Conservation (phyloP, 495 filamentous ascomycete species). For the Trypethelium eluteriae region DNA sequence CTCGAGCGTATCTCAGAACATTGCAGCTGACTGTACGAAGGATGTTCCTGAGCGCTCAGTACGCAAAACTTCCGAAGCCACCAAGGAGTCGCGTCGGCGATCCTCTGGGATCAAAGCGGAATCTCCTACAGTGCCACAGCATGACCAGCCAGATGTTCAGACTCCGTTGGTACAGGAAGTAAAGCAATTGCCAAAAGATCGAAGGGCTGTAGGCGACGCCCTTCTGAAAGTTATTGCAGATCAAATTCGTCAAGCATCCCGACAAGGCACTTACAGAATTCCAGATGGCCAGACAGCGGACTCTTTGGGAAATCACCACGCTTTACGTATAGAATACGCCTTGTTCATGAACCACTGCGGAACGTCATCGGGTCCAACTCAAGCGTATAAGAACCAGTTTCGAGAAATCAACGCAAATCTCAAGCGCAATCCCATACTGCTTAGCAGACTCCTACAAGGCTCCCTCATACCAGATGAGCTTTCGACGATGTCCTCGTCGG, state of each 20-base stretch:
- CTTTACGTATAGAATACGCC: conserved; percentile 67
- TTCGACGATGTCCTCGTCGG: conserved; percentile 73
- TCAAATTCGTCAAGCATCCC: conserved; percentile 45
- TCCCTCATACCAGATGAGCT: conserved; percentile 63
- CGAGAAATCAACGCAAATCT: conserved; percentile 69
- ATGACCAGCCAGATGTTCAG: background rate
- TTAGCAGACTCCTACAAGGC: conserved; percentile 63
- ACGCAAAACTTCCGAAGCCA: background rate
- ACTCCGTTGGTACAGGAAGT: conserved; percentile 21
- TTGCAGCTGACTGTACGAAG: background rate
- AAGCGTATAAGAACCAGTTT: conserved; percentile 53
- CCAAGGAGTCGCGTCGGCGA: conserved; percentile 5
- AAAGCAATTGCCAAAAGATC: conserved; percentile 35
- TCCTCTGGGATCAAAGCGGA: background rate
- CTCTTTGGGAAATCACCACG: conserved; percentile 48
- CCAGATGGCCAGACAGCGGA: conserved; percentile 46
- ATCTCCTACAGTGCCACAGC: conserved; percentile 9
- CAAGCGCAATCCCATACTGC: conserved; percentile 74
- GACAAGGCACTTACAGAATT: conserved; percentile 45
- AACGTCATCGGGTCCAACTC: conserved; percentile 31
- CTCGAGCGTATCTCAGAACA: no score
- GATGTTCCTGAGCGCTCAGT: background rate
- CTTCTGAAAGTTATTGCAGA: conserved; percentile 50
- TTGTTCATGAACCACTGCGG: conserved; percentile 50
- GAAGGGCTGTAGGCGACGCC: conserved; percentile 44